Evolutionary conservation across 805 yeast genomes (phyloP), one percentile per base, ranked within the genome.

Genomic region (Debaryomyces prosopidis): DNA sequence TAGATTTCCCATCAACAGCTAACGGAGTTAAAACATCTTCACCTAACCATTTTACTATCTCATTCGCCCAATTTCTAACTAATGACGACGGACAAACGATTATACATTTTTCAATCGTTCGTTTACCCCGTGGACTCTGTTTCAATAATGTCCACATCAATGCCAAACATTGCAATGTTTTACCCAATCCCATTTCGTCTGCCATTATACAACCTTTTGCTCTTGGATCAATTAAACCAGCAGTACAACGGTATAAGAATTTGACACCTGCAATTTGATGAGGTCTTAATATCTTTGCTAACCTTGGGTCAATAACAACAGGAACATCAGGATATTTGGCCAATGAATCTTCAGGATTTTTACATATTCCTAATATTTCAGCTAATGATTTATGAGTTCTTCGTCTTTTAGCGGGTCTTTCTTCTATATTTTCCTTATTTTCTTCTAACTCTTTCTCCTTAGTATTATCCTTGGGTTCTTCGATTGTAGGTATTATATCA

Each of bases 171-270:
- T 89, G 97, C 19, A 89, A 71, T 0, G 97, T 89, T 60, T 89
- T 89, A 19, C 97, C 97, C 33, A 89, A 72, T 3, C 97, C 97
- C 97, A 90, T 90, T 64, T 88, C 97, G 68, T 90, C 97, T 0
- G 97, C 97, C 98, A 92, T 92, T 41, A 92, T 92, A 60, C 97
- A 92, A 2, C 99, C 99, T 58, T 86, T 82, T 0, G 97, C 97
- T 28, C 85, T 75, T 6, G 89, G 79, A 60, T 86, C 89, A 20
- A 85, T 79, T 28, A 91, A 66, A 0, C 99, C 99, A 1, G 97
- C 79, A 0, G 96, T 89, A 65, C 99, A 92, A 44, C 91, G 70
- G 58, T 90, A 94, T 46, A 94, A 68, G 61, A 94, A 94, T 62
- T 88, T 81, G 35, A 92, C 97, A 51, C 99, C 99, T 40, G 92